Evolutionary conservation across 2,329 filamentous ascomycete genomes (phyloP).

Genomic region (Scedosporium aurantiacum): DNA sequence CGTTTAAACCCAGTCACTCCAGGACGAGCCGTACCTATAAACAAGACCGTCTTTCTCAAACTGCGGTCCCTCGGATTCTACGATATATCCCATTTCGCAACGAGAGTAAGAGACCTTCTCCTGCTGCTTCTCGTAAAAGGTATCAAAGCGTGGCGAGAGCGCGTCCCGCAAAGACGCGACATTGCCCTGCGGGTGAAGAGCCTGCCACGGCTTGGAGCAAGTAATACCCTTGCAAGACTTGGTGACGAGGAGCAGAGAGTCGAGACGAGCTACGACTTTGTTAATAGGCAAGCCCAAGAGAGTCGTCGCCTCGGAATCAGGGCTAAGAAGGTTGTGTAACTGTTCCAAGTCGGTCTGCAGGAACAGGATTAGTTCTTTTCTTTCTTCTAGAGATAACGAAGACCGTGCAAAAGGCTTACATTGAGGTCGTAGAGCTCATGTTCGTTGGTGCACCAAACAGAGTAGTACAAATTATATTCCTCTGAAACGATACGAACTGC

Average conservation of each 20-base stretch:
- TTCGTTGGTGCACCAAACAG: constrained; percentile 41
- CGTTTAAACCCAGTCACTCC: constrained; percentile 17
- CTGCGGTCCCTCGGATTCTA: constrained; percentile 43
- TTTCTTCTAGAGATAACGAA: background rate
- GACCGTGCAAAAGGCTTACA: constrained; percentile 19
- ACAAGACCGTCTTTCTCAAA: constrained; percentile 17
- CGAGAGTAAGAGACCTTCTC: constrained; percentile 36
- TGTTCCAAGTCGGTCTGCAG: constrained; percentile 38
- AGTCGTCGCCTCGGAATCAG: constrained; percentile 1
- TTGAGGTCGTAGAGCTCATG: constrained; percentile 40
- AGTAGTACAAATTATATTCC: constrained; percentile 43
- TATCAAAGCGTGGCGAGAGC: constrained; percentile 33
- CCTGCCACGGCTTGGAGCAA: constrained; percentile 43
- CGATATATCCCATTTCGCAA: constrained; percentile 45
- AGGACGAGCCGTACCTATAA: constrained; percentile 15
- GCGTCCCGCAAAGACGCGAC: constrained; percentile 41
- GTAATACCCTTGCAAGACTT: constrained; percentile 45
- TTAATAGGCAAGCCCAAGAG: constrained; percentile 23
- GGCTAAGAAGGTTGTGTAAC: constrained; percentile 18
- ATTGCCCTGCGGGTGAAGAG: constrained; percentile 40
- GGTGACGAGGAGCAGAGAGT: constrained; percentile 45
- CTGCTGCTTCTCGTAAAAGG: constrained; percentile 36
- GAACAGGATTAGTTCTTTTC: background rate
- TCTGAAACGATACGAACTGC: constrained; percentile 32
- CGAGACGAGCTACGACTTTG: constrained; percentile 39